These are phyloP conservation scores for Ophiostoma pallidulum DNA, from an alignment of 2,329 filamentous ascomycete species.

Conservation along the genomic window DNA sequence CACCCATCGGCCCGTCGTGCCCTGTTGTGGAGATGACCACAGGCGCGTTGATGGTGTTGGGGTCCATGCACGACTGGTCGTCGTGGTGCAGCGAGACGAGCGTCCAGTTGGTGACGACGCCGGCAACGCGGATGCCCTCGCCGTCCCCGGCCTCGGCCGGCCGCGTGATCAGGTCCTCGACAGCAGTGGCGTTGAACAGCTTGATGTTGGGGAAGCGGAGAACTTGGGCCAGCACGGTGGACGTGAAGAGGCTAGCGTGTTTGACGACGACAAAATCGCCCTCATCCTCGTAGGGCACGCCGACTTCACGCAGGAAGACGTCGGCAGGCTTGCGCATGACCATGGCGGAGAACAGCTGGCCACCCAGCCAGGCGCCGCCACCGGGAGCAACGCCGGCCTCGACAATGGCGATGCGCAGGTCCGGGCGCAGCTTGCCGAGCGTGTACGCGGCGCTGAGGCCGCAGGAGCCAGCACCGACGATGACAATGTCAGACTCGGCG, in stretches of 20 bases:
- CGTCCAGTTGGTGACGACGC: constrained; percentile 95
- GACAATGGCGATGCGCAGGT: constrained; percentile 84
- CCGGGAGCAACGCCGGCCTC: constrained; percentile 82
- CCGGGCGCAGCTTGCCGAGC: constrained; percentile 72
- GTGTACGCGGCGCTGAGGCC: constrained; percentile 73
- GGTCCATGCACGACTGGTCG: constrained; percentile 92
- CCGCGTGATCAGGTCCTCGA: constrained; percentile 88
- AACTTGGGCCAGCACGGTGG: constrained; percentile 75
- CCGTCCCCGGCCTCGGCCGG: constrained; percentile 31
- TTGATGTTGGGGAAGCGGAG: constrained; percentile 83
- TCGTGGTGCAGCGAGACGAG: constrained; percentile 80
- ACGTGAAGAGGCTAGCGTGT: constrained; percentile 88
- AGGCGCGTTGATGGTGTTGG: constrained; percentile 91
- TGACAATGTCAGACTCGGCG: constrained; percentile 89
- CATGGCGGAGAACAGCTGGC: constrained; percentile 92
- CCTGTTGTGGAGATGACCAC: constrained; percentile 83
- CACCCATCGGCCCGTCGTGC: constrained; percentile 83
- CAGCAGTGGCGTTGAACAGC: constrained; percentile 88
- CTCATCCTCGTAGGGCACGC: constrained; percentile 80
- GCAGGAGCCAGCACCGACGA: constrained; percentile 82
- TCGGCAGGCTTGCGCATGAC: constrained; percentile 90
- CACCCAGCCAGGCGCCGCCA: constrained; percentile 85
- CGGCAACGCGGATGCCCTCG: constrained; percentile 59
- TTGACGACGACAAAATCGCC: constrained; percentile 85
- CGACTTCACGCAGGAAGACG: constrained; percentile 69